Conservation (phyloP, 1,284 basidiomycete genomes). For the Volvariella surrecta region DNA sequence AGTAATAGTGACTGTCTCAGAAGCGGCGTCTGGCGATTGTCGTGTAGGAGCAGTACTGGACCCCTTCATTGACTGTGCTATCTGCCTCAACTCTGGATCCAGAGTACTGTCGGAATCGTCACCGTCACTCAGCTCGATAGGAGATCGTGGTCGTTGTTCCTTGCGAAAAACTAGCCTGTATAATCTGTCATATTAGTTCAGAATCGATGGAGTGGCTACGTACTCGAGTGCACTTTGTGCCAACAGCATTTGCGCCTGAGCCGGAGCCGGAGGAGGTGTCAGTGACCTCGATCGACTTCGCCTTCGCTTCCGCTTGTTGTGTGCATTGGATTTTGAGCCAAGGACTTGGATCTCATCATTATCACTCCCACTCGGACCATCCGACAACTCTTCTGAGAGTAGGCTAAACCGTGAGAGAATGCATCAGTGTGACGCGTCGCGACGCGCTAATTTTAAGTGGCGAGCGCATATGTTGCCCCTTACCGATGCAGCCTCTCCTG, state of each 20-base stretch:
- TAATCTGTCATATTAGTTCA: not conserved
- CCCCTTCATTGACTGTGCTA: constrained; percentile 32
- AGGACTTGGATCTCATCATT: constrained; percentile 30
- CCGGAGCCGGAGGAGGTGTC: constrained; percentile 53
- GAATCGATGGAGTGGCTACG: not conserved
- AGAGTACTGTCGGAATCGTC: constrained; percentile 25
- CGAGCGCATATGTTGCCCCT: constrained; percentile 7
- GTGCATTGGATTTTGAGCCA: constrained; percentile 19
- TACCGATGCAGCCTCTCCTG: constrained; percentile 25
- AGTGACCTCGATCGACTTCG: constrained; percentile 60
- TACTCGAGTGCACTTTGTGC: constrained; percentile 20
- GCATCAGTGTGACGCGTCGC: not conserved
- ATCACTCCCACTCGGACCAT: constrained; percentile 39
- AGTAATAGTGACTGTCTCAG: constrained; percentile 36
- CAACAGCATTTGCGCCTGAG: constrained; percentile 12
- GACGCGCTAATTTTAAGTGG: too few relatives aligned
- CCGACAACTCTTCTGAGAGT: constrained; percentile 26
- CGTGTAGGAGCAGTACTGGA: constrained; percentile 22
- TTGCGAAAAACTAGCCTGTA: constrained; percentile 1
- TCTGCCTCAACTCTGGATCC: constrained; percentile 52
- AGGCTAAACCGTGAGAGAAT: constrained; percentile 17
- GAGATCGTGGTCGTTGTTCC: constrained; percentile 2
- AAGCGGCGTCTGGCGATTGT: constrained; percentile 7
- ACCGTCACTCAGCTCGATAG: constrained; percentile 1
- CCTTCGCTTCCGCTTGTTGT: constrained; percentile 30